Base-by-base conservation (phyloP, 139 green algal genomes). In the Klebsormidium nitens region DNA sequence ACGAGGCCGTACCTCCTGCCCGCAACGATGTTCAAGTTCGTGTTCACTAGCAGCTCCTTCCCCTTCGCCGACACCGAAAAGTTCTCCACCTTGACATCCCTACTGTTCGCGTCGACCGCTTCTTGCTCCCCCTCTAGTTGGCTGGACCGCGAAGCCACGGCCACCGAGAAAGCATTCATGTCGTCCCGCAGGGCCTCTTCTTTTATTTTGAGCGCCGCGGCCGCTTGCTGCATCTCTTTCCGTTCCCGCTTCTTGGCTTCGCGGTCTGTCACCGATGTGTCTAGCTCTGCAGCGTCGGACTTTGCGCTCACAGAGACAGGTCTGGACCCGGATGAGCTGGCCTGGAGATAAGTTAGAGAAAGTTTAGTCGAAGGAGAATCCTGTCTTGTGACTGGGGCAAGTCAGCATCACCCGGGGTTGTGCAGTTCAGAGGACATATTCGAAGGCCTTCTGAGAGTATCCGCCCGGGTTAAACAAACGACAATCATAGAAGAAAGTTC, bases 131-230 rank as follows among this genome's bases (percentile, higher is more conserved):
- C 85, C 31, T 91, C 89, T 52, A 87, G 71, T 35, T 36, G 29
- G 19, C 59, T 34, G n/a, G 32, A 19, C 32, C 52, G 36, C 2
- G 82, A 50, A 70, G 95, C 90, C 42, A 88, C 95, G 2, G 88
- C 82, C 5, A 99, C 94, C 40, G 97, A 93, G 77, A 98, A 98
- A 31, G 96, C 93, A 64, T 91, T 94, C 69, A 96, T 89, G 70
- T 97, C 95, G 48, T 97, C 66, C 2, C 69, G 75, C 73, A 98
- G 66, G 1, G 94, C 93, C 8, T 90, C 90, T 60, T 84, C 72
- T 81, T 95, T 96, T 5, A 81, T 74, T 8, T 74, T 69, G 55
- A 83, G 81, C 26, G 64, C 75, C 32, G 72, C 72, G 8, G 66
- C 29, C 26, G 65, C 62, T 29, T 69, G 42, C 48, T 73, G 34